phyloP scores from a whole-genome alignment of 371 early-diverging fungal species.

The Haplosporangium sp. region DNA sequence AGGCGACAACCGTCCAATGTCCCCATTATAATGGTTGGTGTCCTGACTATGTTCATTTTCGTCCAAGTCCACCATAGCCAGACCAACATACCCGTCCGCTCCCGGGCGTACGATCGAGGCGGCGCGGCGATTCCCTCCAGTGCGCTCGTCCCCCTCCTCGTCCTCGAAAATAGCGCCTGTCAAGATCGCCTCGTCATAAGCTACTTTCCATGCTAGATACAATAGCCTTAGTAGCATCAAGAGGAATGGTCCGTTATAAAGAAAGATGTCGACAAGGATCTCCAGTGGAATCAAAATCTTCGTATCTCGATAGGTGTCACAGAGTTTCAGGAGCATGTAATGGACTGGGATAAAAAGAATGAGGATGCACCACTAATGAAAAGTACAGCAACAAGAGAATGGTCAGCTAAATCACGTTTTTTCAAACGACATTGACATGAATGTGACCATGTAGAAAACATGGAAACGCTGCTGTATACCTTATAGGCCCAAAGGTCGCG shows the following conservation, averaged over 20 bases:
- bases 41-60: conserved; percentile 28
- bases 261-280: conserved; percentile 37
- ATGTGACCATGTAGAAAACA: neutral
- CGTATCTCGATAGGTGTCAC: conserved; percentile 37
- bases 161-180: conserved; percentile 49
- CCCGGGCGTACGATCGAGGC: conserved; percentile 21
- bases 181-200: conserved; percentile 46
- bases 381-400: too few species aligned
- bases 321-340: conserved; percentile 40
- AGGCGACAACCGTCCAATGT: neutral
- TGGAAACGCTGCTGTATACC: conserved; percentile 12
- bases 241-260: conserved; percentile 49
- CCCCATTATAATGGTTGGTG: neutral
- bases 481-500: conserved; percentile 44
- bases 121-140: conserved; percentile 11
- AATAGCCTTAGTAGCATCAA: conserved; percentile 29
- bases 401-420: too few species aligned
- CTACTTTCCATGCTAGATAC: conserved; percentile 47
- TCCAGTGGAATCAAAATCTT: conserved; percentile 45
- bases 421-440: neutral
- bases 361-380: neutral
- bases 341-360: conserved; percentile 30
- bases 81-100: conserved; percentile 31
- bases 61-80: conserved; percentile 49
- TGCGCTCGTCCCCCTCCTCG: conserved; percentile 11